Percentiles rank a stretch among this genome's conserved stretches.
phyloP scores from a whole-genome alignment of 768 basidiomycete genomes.

The Filobasidium floriforme region DNA sequence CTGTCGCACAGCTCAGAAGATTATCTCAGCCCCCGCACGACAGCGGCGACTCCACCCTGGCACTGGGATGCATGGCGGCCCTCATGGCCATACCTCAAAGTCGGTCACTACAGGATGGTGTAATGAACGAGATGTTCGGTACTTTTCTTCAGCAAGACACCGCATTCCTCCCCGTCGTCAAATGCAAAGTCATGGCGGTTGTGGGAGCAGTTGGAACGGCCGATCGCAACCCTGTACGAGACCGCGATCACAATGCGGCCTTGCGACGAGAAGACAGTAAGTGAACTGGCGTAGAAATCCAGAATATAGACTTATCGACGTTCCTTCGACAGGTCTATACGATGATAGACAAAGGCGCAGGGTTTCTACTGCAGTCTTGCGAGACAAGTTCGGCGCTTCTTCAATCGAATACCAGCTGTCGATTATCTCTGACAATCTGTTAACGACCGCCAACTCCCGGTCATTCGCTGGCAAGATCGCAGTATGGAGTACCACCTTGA shows the following conservation, averaged over 20 bases:
- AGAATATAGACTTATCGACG: background rate
- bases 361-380: conserved; percentile 14
- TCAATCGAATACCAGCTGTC: conserved; percentile 22
- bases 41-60: background rate
- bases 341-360: conserved; percentile 8
- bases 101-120: conserved; percentile 11
- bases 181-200: conserved; percentile 14
- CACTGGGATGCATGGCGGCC: conserved; percentile 16
- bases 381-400: conserved; percentile 18
- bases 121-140: conserved; percentile 15
- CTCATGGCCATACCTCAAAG: conserved; percentile 22
- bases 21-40: conserved; percentile 2
- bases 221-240: conserved; percentile 15
- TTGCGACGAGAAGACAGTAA: conserved; percentile 21
- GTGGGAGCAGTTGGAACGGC: conserved; percentile 19
- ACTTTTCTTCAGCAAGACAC: conserved; percentile 11
- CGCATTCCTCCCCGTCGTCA: background rate
- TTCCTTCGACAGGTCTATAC: conserved; percentile 12
- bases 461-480: conserved; percentile 11
- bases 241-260: conserved; percentile 17
- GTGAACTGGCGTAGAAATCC: background rate
- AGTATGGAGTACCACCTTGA: conserved; percentile 19
- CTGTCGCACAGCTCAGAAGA: conserved; percentile 6
- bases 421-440: conserved; percentile 20
- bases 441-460: background rate